phyloP scores from a whole-genome alignment of 305 asterid species.

The Fraxinus albicans region DNA sequence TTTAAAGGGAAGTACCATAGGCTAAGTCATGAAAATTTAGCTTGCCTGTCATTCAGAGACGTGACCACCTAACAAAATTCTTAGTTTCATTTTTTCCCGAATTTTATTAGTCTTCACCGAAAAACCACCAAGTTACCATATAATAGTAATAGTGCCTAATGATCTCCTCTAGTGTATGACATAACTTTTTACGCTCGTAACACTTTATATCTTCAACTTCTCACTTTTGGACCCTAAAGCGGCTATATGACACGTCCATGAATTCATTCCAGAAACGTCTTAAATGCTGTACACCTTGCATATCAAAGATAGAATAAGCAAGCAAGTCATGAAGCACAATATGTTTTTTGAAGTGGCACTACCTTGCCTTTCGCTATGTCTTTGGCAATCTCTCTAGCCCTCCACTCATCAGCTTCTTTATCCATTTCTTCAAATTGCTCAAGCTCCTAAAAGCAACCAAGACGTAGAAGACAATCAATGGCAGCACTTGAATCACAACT shows the following conservation, averaged over 20 bases:
- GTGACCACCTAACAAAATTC: neutral
- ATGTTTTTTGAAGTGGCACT: constrained; percentile 18
- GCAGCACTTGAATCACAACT: neutral
- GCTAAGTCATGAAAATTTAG: neutral
- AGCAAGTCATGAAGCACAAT: neutral
- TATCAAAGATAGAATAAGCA: neutral
- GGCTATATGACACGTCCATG: constrained; percentile 2
- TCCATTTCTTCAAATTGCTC: constrained; percentile 61
- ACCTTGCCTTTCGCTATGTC: constrained; percentile 85
- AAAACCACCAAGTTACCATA: neutral
- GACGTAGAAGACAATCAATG: constrained; percentile 12
- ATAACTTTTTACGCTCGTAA: neutral
- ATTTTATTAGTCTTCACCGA: neutral
- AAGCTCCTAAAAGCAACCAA: constrained; percentile 53
- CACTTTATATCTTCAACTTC: neutral
- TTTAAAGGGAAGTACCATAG: neutral
- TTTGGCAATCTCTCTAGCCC: constrained; percentile 83
- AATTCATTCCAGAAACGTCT: constrained; percentile 16
- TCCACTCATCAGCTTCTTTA: constrained; percentile 95
- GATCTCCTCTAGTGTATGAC: neutral
- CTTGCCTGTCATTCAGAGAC: neutral
- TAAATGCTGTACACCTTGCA: neutral
- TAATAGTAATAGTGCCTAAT: neutral
- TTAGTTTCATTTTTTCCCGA: neutral
- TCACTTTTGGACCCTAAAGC: neutral